Evolutionary conservation across 2,329 filamentous ascomycete species (phyloP), one percentile per base, ranked within the genome.

Genomic region (Fusarium caatingaense): DNA sequence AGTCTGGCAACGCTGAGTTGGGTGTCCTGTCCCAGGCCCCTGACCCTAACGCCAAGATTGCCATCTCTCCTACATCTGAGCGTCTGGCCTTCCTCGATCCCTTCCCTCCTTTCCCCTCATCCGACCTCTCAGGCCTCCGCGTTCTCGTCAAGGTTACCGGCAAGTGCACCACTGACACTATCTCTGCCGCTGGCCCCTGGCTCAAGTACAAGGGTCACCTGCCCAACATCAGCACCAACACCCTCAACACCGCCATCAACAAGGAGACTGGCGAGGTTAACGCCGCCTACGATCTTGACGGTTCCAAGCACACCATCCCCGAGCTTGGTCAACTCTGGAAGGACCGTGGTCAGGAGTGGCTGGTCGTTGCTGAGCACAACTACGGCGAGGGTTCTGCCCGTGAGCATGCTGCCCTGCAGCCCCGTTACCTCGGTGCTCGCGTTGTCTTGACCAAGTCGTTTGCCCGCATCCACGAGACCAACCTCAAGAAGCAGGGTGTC

Each of bases 151-250:
- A 98, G 83, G 92, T 98, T 72, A 93, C 94, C 63, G 95, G 95
- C 69, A 97, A 98, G 83, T 98, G 95, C 86, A 98, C 95, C 59
- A 98, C 95, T 28, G 95, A 98, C 82, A 98, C 95, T 72, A 98
- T 98, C 81, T 98, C 94, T 23, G 94, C 94, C 7, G 94, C 94
- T 2, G 94, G 94, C 5, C 94, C 94, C 15, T 97, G 94, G 94
- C 89, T 99, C 73, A 98, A 98, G 83, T 99, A 98, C 89, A 98
- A 98, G 86, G 96, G 96, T 68, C 96, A 99, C 82, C 89, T 99
- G 68, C 93, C 96, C 80, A 99, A 99, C 85, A 99, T 99, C 80
- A 92, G 91, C 74, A 93, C 93, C 78, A 99, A 99, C 87, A 99
- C 96, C 4, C 89, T 99, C 72, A 98, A 98, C 82, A 96, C 94